Evolutionary conservation across 345 rosid genomes (phyloP).

Genomic region (Salix udensis): DNA sequence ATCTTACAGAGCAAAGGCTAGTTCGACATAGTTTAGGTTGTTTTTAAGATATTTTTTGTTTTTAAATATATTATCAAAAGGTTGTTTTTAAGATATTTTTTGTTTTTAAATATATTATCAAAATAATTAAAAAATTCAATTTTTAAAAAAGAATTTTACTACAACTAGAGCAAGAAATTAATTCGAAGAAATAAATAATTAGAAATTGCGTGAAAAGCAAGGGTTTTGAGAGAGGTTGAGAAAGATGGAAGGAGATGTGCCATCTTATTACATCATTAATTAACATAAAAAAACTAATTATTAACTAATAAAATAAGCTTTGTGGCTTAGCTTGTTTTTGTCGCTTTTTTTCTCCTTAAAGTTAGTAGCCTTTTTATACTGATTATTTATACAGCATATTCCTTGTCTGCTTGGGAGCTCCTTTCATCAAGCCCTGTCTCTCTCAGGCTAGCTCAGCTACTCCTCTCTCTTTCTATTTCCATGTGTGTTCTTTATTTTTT

Average conservation of each 20-base stretch:
- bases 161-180: too few species aligned
- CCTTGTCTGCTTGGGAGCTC: conserved; percentile 24
- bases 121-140: too few species aligned
- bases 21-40: neutral
- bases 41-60: too few species aligned
- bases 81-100: too few species aligned
- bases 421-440: conserved; percentile 31
- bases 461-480: neutral
- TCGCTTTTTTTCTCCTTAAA: neutral
- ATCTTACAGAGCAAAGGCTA: neutral
- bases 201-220: conserved; percentile 43
- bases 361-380: neutral
- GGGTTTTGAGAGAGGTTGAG: conserved; percentile 14
- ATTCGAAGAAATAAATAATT: neutral
- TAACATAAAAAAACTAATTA: neutral
- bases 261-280: conserved; percentile 23
- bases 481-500: neutral
- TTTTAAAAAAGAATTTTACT: too few species aligned
- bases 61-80: too few species aligned
- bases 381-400: conserved; percentile 8
- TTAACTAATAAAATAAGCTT: conserved; percentile 10
- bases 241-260: conserved; percentile 35
- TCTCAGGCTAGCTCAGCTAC: conserved; percentile 20
- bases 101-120: too few species aligned
- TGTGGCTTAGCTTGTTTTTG: conserved; percentile 34